phyloP scores from a whole-genome alignment of 169 alveolate species.

The Eimeria acervulina region DNA sequence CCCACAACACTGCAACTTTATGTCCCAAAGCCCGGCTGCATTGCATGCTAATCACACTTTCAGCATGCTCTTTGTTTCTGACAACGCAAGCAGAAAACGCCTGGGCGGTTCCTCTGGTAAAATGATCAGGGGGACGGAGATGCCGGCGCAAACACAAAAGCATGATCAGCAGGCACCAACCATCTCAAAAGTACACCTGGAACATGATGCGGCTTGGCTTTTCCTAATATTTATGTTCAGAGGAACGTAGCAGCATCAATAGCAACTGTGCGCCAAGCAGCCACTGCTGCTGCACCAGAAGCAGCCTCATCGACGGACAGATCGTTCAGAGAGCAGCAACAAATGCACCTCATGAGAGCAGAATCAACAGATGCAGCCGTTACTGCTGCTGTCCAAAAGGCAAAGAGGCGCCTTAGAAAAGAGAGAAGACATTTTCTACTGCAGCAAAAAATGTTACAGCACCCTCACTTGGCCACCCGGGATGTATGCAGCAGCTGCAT shows the following conservation, averaged over 20 bases:
- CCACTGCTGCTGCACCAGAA: conserved; percentile 7
- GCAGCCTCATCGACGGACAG: not conserved
- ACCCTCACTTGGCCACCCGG: conserved; percentile 52
- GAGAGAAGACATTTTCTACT: not conserved
- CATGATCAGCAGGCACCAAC: not conserved
- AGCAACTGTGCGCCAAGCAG: conserved; percentile 6
- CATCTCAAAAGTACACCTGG: not conserved
- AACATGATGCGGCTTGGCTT: not conserved
- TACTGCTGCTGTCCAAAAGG: conserved; percentile 47
- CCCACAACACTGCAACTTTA: not conserved
- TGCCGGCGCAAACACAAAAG: not conserved
- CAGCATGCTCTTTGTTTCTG: not conserved
- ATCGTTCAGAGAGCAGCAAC: conserved; percentile 10
- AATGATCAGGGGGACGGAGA: not conserved
- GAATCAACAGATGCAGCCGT: conserved; percentile 41
- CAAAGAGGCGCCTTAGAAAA: conserved; percentile 59
- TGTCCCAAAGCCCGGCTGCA: not conserved
- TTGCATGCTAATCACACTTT: not conserved
- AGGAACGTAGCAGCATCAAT: conserved; percentile 31
- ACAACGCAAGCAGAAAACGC: not conserved
- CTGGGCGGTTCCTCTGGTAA: not conserved
- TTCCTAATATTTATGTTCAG: conserved; percentile 57
- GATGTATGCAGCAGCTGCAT: conserved; percentile 61
- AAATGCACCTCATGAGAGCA: not conserved
- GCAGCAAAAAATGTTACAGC: conserved; percentile 53